Evolutionary conservation across 768 basidiomycete genomes (phyloP).

Genomic region (Termitomyces heimii): DNA sequence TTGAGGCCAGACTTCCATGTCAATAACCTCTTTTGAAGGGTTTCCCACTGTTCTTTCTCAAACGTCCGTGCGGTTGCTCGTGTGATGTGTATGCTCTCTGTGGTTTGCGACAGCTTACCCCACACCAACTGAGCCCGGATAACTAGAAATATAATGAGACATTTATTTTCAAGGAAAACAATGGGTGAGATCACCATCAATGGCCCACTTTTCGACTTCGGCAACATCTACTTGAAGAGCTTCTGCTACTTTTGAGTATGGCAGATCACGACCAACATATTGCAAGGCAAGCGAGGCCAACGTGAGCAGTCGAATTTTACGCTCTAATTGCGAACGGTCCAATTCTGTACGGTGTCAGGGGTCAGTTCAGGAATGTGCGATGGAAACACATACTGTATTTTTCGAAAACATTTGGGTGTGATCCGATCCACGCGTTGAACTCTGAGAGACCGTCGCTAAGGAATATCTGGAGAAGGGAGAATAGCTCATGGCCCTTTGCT

Average conservation of each 20-base stretch:
- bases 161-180: not conserved
- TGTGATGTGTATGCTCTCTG: conserved; percentile 65
- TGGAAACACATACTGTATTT: conserved; percentile 47
- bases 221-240: conserved; percentile 56
- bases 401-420: conserved; percentile 41
- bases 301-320: conserved; percentile 74
- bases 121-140: conserved; percentile 76
- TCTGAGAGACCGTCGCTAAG: conserved; percentile 57
- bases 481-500: conserved; percentile 64
- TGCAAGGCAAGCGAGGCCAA: conserved; percentile 75
- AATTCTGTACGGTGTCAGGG: conserved; percentile 36
- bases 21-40: conserved; percentile 65
- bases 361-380: conserved; percentile 2
- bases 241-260: conserved; percentile 65
- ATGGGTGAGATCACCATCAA: conserved; percentile 54
- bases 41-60: conserved; percentile 74
- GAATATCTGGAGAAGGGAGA: conserved; percentile 72
- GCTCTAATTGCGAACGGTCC: conserved; percentile 53
- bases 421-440: conserved; percentile 53
- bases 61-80: conserved; percentile 74
- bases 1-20: conserved; percentile 73
- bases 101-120: conserved; percentile 80
- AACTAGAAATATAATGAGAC: conserved; percentile 34
- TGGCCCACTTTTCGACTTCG: conserved; percentile 83
- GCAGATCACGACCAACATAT: conserved; percentile 66